Evolutionary conservation across 192 early-diverging fungal species (phyloP).

Genomic region (Mortierella alpina): DNA sequence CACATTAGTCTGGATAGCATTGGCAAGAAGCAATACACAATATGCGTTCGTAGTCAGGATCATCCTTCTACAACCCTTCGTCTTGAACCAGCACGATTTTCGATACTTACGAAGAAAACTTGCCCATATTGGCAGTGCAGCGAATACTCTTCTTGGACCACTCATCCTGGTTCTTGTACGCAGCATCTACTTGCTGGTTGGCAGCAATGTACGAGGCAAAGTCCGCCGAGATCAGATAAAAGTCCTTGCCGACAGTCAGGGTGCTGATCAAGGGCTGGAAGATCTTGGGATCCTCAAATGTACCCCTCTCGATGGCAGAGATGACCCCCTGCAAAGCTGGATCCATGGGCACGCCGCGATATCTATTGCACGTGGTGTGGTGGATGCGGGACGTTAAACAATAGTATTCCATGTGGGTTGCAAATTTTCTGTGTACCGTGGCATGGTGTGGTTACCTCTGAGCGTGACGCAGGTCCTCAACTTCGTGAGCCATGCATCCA

Average conservation of each 20-base stretch:
- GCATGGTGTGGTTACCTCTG: constrained; percentile 62
- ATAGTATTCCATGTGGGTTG: background rate
- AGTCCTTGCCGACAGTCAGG: constrained; percentile 87
- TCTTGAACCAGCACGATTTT: background rate
- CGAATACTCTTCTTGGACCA: constrained; percentile 94
- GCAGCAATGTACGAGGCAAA: constrained; percentile 88
- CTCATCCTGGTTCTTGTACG: constrained; percentile 81
- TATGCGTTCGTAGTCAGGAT: background rate
- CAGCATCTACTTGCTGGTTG: constrained; percentile 83
- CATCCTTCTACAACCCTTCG: background rate
- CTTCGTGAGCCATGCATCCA: constrained; percentile 90
- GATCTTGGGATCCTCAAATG: constrained; percentile 84
- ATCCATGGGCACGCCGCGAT: constrained; percentile 82
- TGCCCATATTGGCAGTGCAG: constrained; percentile 93
- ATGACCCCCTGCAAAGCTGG: constrained; percentile 84
- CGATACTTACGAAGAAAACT: constrained; percentile 79
- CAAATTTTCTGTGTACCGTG: background rate
- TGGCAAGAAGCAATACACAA: background rate
- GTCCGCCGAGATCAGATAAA: constrained; percentile 87
- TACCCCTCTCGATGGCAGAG: constrained; percentile 80
- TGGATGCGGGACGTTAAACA: background rate
- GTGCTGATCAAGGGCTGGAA: constrained; percentile 84
- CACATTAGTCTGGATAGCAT: background rate
- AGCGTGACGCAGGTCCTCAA: constrained; percentile 93
- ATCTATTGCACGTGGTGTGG: constrained; percentile 48